These are phyloP conservation scores for Pseudogymnoascus sp. DNA, from an alignment of 2,329 filamentous ascomycete species.

Conservation along the genomic window DNA sequence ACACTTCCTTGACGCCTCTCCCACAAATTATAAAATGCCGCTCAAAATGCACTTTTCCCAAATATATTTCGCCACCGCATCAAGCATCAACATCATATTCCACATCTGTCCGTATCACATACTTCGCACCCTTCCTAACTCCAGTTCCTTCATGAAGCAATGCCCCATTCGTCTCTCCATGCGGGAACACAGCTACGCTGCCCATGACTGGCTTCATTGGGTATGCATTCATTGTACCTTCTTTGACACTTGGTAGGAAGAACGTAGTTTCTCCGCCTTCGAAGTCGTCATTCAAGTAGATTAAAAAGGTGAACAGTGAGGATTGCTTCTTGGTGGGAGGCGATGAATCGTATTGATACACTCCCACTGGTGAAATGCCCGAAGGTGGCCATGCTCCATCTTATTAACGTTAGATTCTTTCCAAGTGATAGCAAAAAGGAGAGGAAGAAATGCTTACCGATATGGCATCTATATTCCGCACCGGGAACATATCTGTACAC, in stretches of 20 bases:
- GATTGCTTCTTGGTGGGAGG: constrained; percentile 52
- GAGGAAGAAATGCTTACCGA: constrained; percentile 30
- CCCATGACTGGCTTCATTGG: constrained; percentile 62
- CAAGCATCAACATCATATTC: constrained; percentile 50
- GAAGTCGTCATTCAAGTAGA: constrained; percentile 66
- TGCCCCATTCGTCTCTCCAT: constrained; percentile 57
- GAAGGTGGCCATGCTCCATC: constrained; percentile 68
- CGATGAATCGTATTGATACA: constrained; percentile 59
- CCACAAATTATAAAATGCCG: background rate
- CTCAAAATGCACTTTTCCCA: background rate
- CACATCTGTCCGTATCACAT: constrained; percentile 64
- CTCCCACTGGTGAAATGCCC: constrained; percentile 41
- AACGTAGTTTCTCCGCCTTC: constrained; percentile 64
- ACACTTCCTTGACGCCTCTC: background rate
- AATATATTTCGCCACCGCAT: background rate
- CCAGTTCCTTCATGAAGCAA: constrained; percentile 64
- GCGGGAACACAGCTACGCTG: constrained; percentile 59
- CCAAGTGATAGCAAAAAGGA: background rate
- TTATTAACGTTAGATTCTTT: constrained; percentile 15
- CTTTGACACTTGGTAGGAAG: constrained; percentile 55
- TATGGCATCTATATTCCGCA: constrained; percentile 63
- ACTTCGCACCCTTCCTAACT: constrained; percentile 57
- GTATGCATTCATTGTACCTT: constrained; percentile 62
- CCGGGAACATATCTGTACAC: constrained; percentile 67
- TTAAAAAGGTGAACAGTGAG: constrained; percentile 59